Base-by-base conservation (phyloP, 2,329 filamentous ascomycete genomes). In the Myriangium duriaei region DNA sequence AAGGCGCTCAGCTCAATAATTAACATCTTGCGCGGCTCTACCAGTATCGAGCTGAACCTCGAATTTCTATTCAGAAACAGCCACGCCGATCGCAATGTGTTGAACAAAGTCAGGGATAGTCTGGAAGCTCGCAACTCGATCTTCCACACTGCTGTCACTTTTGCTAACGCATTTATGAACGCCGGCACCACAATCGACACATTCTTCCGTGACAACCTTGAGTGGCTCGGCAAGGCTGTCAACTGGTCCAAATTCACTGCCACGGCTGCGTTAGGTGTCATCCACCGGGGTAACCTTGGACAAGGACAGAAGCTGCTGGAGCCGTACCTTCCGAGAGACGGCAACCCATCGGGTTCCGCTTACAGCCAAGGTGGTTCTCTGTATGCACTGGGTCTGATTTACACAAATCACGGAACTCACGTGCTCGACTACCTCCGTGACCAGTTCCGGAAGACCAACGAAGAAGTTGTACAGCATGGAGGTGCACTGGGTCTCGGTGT, bases 231-330 rank as follows among this genome's bases (percentile, higher is more conserved):
- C 43, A 98, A 96, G 67, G 91, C 91, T 16, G 86, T 96, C 33
- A 98, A 98, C 65, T 98, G 91, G 91, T 95, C 87, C 44, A 98
- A 98, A 59, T 98, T 98, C 58, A 95, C 91, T 1, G 91, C 91
- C 11, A 98, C 91, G 4, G 91, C 91, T 40, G 91, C 91, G 5
- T 69, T 98, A 4, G 91, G 91, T 59, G 91, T 96, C 36, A 95
- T 98, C 45, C 91, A 98, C 60, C 81, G 86, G 32, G 91, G 91
- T 40, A 98, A 98, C 59, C 69, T 98, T 42, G 82, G 81, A 15
- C 88, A 98, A 54, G 91, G 87, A 1, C 78, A 86, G 54, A 94
- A 94, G 64, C 72, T 98, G 2, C 71, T 98, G 11, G 86, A 94
- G 53, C 91, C 91, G 3, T 98, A 98, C 54, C 76, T 98, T 6